A percentile compares a stretch with the other conserved stretches of the same genome.
Conservation (phyloP, 225 moss, liverwort and hornwort genomes). For the Ulota crispa region DNA sequence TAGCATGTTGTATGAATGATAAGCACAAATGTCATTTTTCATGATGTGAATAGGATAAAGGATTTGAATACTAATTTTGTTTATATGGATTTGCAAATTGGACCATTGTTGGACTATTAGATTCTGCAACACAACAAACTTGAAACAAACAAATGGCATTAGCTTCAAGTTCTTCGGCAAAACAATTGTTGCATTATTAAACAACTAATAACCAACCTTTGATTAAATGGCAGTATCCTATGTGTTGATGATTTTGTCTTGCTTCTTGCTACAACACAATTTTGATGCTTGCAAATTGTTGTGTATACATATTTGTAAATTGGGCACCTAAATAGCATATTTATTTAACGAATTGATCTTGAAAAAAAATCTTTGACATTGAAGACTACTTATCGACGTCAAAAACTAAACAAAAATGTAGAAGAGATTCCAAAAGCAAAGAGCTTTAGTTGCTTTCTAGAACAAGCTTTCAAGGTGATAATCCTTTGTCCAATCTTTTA, state of each 20-base stretch:
- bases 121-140: neutral
- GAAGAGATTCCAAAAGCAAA: slow-evolving; percentile 40
- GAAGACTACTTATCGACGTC: slow-evolving; percentile 48
- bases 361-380: slow-evolving; percentile 26
- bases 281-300: neutral
- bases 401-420: slow-evolving; percentile 35
- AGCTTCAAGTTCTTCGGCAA: no score
- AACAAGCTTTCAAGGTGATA: slow-evolving; percentile 34
- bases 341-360: neutral
- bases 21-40: neutral
- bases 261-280: neutral
- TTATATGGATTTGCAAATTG: neutral
- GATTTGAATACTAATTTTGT: neutral
- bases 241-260: neutral
- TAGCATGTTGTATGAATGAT: neutral
- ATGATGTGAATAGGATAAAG: neutral
- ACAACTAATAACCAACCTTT: neutral
- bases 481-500: neutral
- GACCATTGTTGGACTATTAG: neutral
- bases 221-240: slow-evolving; percentile 47
- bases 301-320: neutral
- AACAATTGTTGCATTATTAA: neutral
- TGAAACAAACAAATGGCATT: neutral
- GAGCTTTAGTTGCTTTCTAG: slow-evolving; percentile 18
- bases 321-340: neutral